A percentile compares a stretch with the other conserved stretches of the same genome.
Conservation (phyloP, 148 eudicot species). For the Camellia lanceoleosa region DNA sequence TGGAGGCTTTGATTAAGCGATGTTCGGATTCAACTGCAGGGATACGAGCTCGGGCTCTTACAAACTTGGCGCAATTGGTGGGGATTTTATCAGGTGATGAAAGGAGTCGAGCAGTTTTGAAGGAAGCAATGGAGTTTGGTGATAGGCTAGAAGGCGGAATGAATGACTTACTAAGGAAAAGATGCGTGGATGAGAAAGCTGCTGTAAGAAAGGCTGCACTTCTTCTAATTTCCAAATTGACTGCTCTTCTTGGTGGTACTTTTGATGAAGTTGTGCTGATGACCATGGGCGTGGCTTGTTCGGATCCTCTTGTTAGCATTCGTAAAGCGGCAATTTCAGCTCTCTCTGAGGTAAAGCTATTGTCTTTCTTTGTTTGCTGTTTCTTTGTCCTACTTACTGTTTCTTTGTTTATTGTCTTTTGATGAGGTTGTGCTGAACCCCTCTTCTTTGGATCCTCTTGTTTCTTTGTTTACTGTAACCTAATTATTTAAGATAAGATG, state of each 20-base stretch:
- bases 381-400: neutral
- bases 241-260: conserved; percentile 53
- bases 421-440: too few relatives aligned
- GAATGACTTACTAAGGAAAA: conserved; percentile 58
- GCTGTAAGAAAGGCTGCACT: conserved; percentile 93
- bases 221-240: conserved; percentile 59
- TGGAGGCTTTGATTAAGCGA: conserved; percentile 67
- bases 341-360: conserved; percentile 74
- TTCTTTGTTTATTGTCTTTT: too few relatives aligned
- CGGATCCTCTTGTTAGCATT: conserved; percentile 93
- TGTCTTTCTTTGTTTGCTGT: neutral
- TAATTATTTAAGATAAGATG: too few relatives aligned
- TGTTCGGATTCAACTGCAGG: conserved; percentile 78
- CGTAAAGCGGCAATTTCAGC: conserved; percentile 88
- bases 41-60: conserved; percentile 77
- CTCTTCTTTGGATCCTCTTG: too few relatives aligned
- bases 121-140: conserved; percentile 48
- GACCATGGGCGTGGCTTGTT: conserved; percentile 86
- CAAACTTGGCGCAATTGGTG: conserved; percentile 70
- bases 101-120: conserved; percentile 35
- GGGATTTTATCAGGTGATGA: conserved; percentile 44
- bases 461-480: too few relatives aligned
- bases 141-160: conserved; percentile 25
- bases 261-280: conserved; percentile 74
- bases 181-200: conserved; percentile 92